Percentiles rank a stretch among this genome's conserved stretches.
These are phyloP conservation scores for Saccharum hybrid DNA, from an alignment of 202 grass and related monocot species.

Conservation along the genomic window DNA sequence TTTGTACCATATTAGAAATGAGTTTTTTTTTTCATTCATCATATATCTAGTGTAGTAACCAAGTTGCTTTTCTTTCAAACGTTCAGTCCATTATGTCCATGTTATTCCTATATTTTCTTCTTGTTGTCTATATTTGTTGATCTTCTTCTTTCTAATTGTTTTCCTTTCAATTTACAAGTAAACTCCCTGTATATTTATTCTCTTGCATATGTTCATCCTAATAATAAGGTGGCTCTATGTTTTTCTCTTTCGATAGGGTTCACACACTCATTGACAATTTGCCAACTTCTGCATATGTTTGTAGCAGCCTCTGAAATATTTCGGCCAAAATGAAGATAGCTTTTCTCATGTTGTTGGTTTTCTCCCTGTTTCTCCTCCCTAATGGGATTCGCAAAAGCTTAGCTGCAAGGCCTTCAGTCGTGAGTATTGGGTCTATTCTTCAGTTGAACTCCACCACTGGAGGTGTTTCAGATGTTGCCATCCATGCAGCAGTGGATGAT, in stretches of 20 bases:
- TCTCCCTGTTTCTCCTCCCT: conserved; percentile 53
- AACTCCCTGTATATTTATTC: conserved; percentile 4
- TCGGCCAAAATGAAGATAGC: conserved; percentile 56
- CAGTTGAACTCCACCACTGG: conserved; percentile 75
- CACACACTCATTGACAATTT: conserved; percentile 9
- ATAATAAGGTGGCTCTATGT: conserved; percentile 16
- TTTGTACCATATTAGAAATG: conserved; percentile 1
- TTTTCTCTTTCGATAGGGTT: conserved; percentile 10
- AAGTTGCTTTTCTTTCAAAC: conserved; percentile 15
- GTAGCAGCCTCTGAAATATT: conserved; percentile 28
- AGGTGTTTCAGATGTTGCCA: conserved; percentile 66
- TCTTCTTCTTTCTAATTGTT: neutral
- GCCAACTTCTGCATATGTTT: conserved; percentile 25
- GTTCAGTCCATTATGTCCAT: neutral
- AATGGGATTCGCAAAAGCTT: conserved; percentile 45
- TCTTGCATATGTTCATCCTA: neutral
- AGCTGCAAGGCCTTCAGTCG: conserved; percentile 62
- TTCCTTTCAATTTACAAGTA: conserved; percentile 4
- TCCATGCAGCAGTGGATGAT: conserved; percentile 75
- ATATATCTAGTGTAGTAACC: neutral
- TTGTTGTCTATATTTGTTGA: neutral
- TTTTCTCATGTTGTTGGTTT: conserved; percentile 36
- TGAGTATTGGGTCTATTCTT: conserved; percentile 85
- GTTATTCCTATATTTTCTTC: neutral
- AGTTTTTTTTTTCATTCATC: neutral